Base-by-base conservation (phyloP, 2,329 filamentous ascomycete species). In the Diplocarpon rosae region DNA sequence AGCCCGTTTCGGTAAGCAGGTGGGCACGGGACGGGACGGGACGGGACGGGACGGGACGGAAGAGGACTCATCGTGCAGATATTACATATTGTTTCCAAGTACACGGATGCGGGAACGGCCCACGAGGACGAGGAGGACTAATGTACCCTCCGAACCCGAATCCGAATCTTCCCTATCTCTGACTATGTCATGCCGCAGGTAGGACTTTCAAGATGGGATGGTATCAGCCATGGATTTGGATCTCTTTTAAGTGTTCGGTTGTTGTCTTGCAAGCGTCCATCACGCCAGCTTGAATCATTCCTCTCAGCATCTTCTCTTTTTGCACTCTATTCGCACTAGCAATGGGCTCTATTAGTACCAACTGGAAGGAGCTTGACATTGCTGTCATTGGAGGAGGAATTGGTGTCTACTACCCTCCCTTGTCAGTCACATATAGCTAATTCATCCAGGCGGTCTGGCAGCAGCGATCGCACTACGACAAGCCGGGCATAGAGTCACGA, bases 401-500 rank as follows among this genome's bases (percentile, higher is more conserved):
- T 42, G 51, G 52, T 50, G 43, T 40, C 29, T n/a, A 24, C 14
- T 14, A 9, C 9, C 9, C 11, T 12, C 30, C 30, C 9, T 9
- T 3, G 11, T 14, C 10, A 12, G 11, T 12, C 10, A 14, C n/a
- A 32, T 14, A 5, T 32, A 14, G 30, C 30, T 32, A 32, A 32
- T 32, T 12, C n/a, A 48, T 27, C 51, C 53, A 51, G 73, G 73
- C 17, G 73, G 74, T 32, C 61, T 76, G 38, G 66, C 66, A 13
- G 65, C 64, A 2, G 69, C 70, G 0, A 70, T 73, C 38, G 67
- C 73, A 1, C 64, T 78, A 5, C 66, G 72, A 16, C 68, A 70
- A 16, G 66, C 68, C 13, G 74, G 74, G 39, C 72, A 76, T 57
- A 59, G 63, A 4, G 71, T 76, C 2, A 80, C 75, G 15, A 72